Conservation (phyloP, 139 green algal genomes). For the Asterochloris erici region DNA sequence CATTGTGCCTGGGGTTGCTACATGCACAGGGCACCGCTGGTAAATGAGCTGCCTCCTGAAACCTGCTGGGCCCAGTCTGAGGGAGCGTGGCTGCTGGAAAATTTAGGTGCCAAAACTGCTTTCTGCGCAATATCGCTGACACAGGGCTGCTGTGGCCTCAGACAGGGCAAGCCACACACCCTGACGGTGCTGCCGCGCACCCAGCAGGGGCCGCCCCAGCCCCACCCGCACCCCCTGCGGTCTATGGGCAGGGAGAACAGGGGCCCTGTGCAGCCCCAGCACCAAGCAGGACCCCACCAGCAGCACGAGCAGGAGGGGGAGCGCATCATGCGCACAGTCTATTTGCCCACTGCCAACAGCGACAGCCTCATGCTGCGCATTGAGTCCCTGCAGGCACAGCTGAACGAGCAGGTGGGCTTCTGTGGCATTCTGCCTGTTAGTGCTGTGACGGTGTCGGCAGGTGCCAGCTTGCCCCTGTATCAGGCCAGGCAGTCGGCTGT, state of each 20-base stretch:
- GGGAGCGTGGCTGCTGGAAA: too few relatives aligned
- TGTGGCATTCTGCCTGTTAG: not conserved
- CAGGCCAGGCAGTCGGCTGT: too few relatives aligned
- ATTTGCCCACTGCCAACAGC: constrained; percentile 52
- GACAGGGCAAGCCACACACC: constrained; percentile 10
- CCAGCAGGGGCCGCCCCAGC: not conserved
- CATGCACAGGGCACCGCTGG: too few relatives aligned
- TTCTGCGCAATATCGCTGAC: too few relatives aligned
- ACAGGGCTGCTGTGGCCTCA: too few relatives aligned
- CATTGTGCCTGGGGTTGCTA: too few relatives aligned
- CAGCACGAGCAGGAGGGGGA: constrained; percentile 8
- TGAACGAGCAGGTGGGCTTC: constrained; percentile 65
- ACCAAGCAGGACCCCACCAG: not conserved
- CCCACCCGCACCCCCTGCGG: not conserved
- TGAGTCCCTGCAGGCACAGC: constrained; percentile 76
- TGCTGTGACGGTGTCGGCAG: too few relatives aligned
- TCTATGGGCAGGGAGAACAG: not conserved
- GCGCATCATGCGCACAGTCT: constrained; percentile 58
- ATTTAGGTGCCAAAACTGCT: too few relatives aligned
- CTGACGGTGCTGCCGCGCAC: constrained; percentile 14
- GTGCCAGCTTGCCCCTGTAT: too few relatives aligned
- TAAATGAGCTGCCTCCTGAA: too few relatives aligned
- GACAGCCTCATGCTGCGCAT: constrained; percentile 76
- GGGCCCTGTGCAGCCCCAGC: constrained; percentile 2
- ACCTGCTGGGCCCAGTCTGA: too few relatives aligned